Evolutionary conservation across 768 basidiomycete species (phyloP), one percentile per base, ranked within the genome.

Genomic region (Macrocybe gigantea): DNA sequence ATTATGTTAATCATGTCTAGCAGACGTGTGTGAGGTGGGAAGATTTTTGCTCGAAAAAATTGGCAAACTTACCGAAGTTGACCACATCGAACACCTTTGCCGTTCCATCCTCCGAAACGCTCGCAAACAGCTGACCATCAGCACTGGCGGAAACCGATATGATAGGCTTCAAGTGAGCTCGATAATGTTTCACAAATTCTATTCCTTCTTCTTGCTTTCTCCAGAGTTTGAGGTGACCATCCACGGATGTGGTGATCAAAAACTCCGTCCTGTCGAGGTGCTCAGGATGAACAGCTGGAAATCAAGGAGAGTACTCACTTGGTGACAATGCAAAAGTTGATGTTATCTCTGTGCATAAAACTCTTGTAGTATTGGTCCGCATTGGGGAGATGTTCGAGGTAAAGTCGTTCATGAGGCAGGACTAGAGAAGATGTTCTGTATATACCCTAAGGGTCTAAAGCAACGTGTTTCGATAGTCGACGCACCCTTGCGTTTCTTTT

Each of bases 1-100:
- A 99, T 79, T 66, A 97, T 96, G 64, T 96, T 98, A 59, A 98
- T 98, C 95, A 98, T 97, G 64, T 99, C 95, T 97, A 56, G 37
- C 12, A 41, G 12, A 34, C 33, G 39, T 34, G 33, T 32, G 34
- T 14, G 47, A 10, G 53, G 48, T 39, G 38, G 13, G 13, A 31
- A 33, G 29, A n/a, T n/a, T 43, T 33, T 22, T 22, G 22, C 13
- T 49, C 14, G 13, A 31, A 38, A n/a, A 7, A 50, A 2, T 41
- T 14, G 31, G 9, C 11, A 29, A 38, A 62, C 87, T 42, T 56
- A 96, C 95, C 96, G 63, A 97, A 98, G 67, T 98, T 97, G 51
- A 96, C 79, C 1, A 99, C 93, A 61, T 99, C 96, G 57, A 98
- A 98, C 31, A 99, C 89, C 65, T 98, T 93, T 11, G 87, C 91